Base-by-base conservation (phyloP, 257 asterid genomes). In the Nicotiana sylvestris region DNA sequence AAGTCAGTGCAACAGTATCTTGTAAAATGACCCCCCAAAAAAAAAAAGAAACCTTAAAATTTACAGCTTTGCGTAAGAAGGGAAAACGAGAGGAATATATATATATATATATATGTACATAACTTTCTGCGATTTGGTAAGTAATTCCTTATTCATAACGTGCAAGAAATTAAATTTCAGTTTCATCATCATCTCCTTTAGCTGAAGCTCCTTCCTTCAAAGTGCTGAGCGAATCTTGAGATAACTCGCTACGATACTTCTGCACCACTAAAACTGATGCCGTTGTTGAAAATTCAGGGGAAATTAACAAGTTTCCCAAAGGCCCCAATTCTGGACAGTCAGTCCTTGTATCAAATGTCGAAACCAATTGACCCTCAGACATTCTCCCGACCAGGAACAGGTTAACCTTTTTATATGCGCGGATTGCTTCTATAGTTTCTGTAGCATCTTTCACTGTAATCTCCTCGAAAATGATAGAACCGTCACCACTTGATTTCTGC, bases 321-420 rank as follows among this genome's bases (percentile, higher is more conserved):
- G 46, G 82, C 1, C 85, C 85, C 66, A 82, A 33, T 49, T 82
- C 85, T 29, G 85, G 82, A 58, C 77, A 74, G 18, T 74, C 67
- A 49, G 66, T 53, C 25, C n/a, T 61, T 8, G 29, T 74, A n/a
- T 62, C n/a, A 61, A 82, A 79, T 72, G 82, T 66, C 4, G 70
- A 78, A 60, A 12, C 66, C 81, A 82, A 10, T 76, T 82, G 77
- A 9, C 82, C 81, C 43, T 82, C 77, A 0, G 82, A 13, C 81
- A 82, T 76, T 77, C 85, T 74, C 18, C 85, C 85, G 0, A 82
- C 82, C 3, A 74, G 11, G 61, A 74, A 74, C 77, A 82, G 58
- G 61, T 82, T 76, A 17, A 77, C 76, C 7, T 79, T 66, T 11
- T 35, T 82, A 29, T 30, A 12, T 4, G 37, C 9, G 29, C 77